Base-by-base conservation (phyloP, 192 early-diverging fungal genomes). In the Gaertneriomyces semiglobifer region DNA sequence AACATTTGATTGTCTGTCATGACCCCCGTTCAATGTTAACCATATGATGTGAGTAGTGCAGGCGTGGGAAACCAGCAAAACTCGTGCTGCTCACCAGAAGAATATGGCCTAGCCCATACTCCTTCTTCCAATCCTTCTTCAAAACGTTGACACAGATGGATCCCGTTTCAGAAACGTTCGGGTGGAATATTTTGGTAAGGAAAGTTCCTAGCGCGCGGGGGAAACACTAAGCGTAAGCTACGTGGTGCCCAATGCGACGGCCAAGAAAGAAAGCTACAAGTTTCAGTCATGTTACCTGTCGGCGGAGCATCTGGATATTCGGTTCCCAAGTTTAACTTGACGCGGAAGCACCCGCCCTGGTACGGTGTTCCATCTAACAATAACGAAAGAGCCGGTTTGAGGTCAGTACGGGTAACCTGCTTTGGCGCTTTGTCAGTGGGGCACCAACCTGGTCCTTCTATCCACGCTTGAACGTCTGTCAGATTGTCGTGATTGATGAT, bases 131-230 rank as follows among this genome's bases (percentile, higher is more conserved):
- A 73, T 98, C 95, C 71, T 91, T 94, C 65, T 98, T 98, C 33
- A 98, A 81, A 9, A 93, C 93, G 70, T 88, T 94, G 50, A 98
- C 94, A 73, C 95, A 98, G 66, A 98, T 92, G 66, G 96, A 93
- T 19, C 95, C 95, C 20, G 75, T 69, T 47, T 83, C 74, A 1
- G 92, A 89, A 0, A 98, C 93, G 69, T 98, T 98, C 6, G 95
- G 95, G 72, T 98, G 95, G 71, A 97, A 98, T 11, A 98, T 95
- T 71, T 94, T 96, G 45, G 95, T 98, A 9, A 88, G 53, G 77
- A 98, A 96, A 65, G 66, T 78, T 8, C 89, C 89, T 90, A 60
- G 60, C 14, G 39, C 14, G 10, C 41, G 25, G 25, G 25, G 0
- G 25, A 33, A 33, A 33, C 25, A 33, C 2, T 1, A 33, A 33